Base-by-base conservation (phyloP, 345 rosid species). In the Euphorbia lathyris region DNA sequence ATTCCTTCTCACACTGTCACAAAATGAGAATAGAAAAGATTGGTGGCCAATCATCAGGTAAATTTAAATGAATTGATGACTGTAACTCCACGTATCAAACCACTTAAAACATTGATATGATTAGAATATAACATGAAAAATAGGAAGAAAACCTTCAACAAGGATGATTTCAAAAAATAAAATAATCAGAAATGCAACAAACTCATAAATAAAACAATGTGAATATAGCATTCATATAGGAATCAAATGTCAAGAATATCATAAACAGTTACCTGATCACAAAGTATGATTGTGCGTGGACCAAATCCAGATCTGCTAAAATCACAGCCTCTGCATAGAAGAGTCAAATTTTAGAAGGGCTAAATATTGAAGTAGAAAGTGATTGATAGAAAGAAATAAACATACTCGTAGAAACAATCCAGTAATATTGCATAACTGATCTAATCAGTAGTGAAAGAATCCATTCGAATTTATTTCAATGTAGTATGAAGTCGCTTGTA, bases 1-100 rank as follows among this genome's bases (percentile, higher is more conserved):
- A 94, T 78, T 94, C 98, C 83, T 86, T 89, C 84, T 91, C 98
- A 65, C 98, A 94, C 97, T 77, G 77, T 27, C 40, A 68, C 2
- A 67, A 17, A 42, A 38, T n/a, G 22, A 22, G 65, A 61, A 67
- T 25, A n/a, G 22, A 64, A 29, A 65, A 56, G 51, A 40, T 20
- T 14, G 29, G 10, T 2, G 26, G 13, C 43, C 30, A 56, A 0
- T 45, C 25, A 10, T 52, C 34, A 34, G 53, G 16, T 57, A 20
- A 58, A 55, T 26, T 51, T 9, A 65, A 34, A 25, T 29, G 19
- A 45, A 45, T 55, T 58, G 36, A 43, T 22, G 60, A 29, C 20
- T 22, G 13, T 12, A 36, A 58, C 14, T 34, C 38, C 51, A 66
- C 22, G 0, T 16, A 9, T 27, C 6, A 43, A 51, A 29, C 27